Base-by-base conservation (phyloP, 1,284 basidiomycete species). In the Tremellales sp. region DNA sequence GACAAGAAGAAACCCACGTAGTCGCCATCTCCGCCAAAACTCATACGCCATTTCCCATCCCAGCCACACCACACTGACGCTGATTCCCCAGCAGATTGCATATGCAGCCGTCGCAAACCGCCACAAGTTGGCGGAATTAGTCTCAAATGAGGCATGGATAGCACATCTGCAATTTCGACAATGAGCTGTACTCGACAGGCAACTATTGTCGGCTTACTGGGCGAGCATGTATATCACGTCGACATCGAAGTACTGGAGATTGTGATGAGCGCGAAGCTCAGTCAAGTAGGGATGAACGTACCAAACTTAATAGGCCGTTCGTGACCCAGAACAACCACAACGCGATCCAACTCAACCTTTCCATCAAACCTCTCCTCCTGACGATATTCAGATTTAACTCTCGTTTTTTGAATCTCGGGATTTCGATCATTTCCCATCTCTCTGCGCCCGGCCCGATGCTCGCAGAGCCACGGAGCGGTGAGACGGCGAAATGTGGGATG, bases 11-110 rank as follows among this genome's bases (percentile, higher is more conserved):
- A 18, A 86, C 87, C 78, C 65, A 87, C 86, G 85, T 58, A 84
- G 76, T 56, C 87, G 79, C 88, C 88, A 91, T 50, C 85, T 75
- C 48, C 87, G 76, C 57, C 78, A 78, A 67, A 87, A 90, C 37
- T 83, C 86, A 66, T 84, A 91, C 28, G 86, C 73, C 37, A 87
- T 66, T 57, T 90, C 87, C 71, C 89, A 90, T 22, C 86, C 68
- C 52, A 90, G 63, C 64, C 84, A 81, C n/a, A 91, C 80, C n/a
- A 80, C 77, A 45, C 85, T 66, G 29, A 87, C 77, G 78, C 86
- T 88, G 35, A 79, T 75, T 42, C 79, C 67, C 82, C 85, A 89
- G 68, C 84, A 87, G 10, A 84, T 80, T 29, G 83, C 77, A 70
- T 66, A 66, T 3, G 63, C 59, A 4, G 49, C 55, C 0, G 57